phyloP scores from a whole-genome alignment of 2,329 filamentous ascomycete species.

The Clarireedia homoeocarpa region DNA sequence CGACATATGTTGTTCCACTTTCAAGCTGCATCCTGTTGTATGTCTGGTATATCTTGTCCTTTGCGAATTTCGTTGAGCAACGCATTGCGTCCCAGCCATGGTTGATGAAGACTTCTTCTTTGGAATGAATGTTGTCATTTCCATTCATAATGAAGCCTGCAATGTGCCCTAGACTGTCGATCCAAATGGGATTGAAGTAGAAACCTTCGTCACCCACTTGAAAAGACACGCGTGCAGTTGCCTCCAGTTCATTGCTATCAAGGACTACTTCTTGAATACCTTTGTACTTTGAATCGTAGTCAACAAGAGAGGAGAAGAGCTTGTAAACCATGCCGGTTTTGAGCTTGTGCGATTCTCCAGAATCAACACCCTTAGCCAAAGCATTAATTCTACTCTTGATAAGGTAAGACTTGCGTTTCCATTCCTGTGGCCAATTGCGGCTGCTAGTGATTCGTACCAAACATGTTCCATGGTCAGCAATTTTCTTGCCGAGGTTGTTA shows the following conservation, averaged over 20 bases:
- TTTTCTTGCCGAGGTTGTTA: neutral
- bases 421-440: neutral
- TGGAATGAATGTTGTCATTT: neutral
- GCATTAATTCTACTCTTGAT: neutral
- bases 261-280: slow-evolving; percentile 51
- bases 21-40: neutral
- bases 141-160: slow-evolving; percentile 5
- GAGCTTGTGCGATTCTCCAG: slow-evolving; percentile 27
- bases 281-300: slow-evolving; percentile 44
- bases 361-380: slow-evolving; percentile 1
- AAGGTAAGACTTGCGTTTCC: neutral
- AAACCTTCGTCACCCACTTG: slow-evolving; percentile 42
- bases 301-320: slow-evolving; percentile 46
- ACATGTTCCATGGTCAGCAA: neutral
- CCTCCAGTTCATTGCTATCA: slow-evolving; percentile 37
- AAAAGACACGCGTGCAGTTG: slow-evolving; percentile 41
- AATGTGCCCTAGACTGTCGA: neutral
- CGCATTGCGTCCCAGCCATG: slow-evolving; percentile 1
- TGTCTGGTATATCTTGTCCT: neutral
- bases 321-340: slow-evolving; percentile 62
- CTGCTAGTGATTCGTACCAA: neutral
- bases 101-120: neutral
- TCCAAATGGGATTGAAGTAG: slow-evolving; percentile 36
- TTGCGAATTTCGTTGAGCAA: neutral
- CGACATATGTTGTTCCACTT: neutral